Evolutionary conservation across 2,329 filamentous ascomycete species (phyloP).

Genomic region (Trichoderma citrinoviride): DNA sequence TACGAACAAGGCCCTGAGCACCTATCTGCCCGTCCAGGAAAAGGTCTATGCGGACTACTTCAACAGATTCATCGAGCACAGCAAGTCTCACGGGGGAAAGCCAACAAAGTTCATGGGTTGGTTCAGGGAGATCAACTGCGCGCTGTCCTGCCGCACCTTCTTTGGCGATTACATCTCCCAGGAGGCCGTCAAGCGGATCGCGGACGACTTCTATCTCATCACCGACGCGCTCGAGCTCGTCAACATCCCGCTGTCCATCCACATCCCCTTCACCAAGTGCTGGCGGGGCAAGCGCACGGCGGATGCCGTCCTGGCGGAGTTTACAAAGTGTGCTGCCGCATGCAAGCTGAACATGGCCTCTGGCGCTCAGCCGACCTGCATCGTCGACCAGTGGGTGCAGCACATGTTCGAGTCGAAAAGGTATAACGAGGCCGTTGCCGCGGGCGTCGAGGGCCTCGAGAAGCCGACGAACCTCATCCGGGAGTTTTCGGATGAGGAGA

Average conservation of each 20-base stretch:
- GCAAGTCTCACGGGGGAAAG: constrained; percentile 1
- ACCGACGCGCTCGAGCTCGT: constrained; percentile 11
- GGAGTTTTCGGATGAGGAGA: constrained; percentile 9
- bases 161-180: constrained; percentile 16
- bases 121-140: constrained; percentile 16
- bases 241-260: constrained; percentile 7
- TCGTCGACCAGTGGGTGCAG: constrained; percentile 10
- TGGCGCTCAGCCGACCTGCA: constrained; percentile 4
- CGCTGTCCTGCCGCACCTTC: constrained; percentile 11
- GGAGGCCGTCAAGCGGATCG: constrained; percentile 10
- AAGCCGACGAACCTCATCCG: constrained; percentile 16
- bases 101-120: background rate
- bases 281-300: constrained; percentile 9
- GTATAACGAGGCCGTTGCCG: constrained; percentile 4
- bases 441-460: background rate
- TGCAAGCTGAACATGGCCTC: constrained; percentile 15
- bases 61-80: constrained; percentile 5
- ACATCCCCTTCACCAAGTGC: constrained; percentile 9
- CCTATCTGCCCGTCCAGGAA: constrained; percentile 9
- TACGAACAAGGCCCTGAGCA: constrained; percentile 12
- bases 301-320: background rate
- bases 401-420: constrained; percentile 4
- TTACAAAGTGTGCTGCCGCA: constrained; percentile 8
- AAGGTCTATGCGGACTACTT: constrained; percentile 12
- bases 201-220: constrained; percentile 11